Evolutionary conservation across 768 basidiomycete species (phyloP).

Genomic region (Suillus alpinus): DNA sequence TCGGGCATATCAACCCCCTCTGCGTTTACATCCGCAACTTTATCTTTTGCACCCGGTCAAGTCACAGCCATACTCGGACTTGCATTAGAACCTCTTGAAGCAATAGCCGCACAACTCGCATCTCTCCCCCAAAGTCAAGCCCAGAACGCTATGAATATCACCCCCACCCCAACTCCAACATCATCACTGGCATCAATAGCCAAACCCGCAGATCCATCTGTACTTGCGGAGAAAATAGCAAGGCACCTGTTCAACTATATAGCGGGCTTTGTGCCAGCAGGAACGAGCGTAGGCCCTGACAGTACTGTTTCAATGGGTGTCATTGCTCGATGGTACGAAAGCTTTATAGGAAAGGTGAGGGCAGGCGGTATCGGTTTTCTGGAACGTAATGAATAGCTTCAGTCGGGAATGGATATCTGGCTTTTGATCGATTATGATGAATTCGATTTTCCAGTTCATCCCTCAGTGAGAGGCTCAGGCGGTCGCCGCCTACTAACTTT

Average conservation of each 20-base stretch:
- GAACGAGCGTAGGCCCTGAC: slow-evolving; percentile 42
- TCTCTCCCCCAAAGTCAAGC: slow-evolving; percentile 35
- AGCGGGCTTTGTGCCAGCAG: slow-evolving; percentile 54
- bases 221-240: slow-evolving; percentile 66
- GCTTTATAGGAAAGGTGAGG: slow-evolving; percentile 55
- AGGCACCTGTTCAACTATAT: slow-evolving; percentile 77
- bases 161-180: slow-evolving; percentile 18
- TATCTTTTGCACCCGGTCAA: slow-evolving; percentile 37
- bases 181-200: slow-evolving; percentile 22
- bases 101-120: slow-evolving; percentile 59
- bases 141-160: slow-evolving; percentile 21
- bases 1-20: slow-evolving; percentile 30
- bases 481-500: not conserved
- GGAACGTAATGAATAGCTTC: slow-evolving; percentile 36
- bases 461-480: not conserved
- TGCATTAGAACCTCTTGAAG: slow-evolving; percentile 69
- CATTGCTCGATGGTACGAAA: slow-evolving; percentile 72
- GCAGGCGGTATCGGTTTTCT: slow-evolving; percentile 61
- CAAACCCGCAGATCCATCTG: slow-evolving; percentile 40
- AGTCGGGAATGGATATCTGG: not conserved
- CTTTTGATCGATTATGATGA: not conserved
- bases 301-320: slow-evolving; percentile 59
- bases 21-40: slow-evolving; percentile 28
- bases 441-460: not conserved
- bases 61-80: slow-evolving; percentile 78